Percentiles rank a stretch among this genome's conserved stretches.
These are phyloP conservation scores for Nannizziopsis barbatae DNA, from an alignment of 2,329 filamentous ascomycete genomes.

Conservation along the genomic window DNA sequence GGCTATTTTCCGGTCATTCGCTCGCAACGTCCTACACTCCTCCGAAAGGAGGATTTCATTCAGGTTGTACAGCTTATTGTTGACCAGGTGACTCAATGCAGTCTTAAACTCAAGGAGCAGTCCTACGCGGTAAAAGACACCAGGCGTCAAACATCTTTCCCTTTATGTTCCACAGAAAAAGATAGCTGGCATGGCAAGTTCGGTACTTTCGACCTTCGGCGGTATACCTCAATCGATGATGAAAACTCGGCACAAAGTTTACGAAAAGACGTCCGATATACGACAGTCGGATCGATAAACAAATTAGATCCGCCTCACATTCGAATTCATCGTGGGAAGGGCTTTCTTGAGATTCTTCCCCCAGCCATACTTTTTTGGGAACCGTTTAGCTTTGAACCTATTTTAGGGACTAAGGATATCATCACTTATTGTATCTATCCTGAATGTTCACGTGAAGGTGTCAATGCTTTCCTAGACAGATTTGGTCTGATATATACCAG, in stretches of 20 bases:
- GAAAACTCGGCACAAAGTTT: constrained; percentile 19
- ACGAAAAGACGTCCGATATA: constrained; percentile 18
- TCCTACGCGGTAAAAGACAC: constrained; percentile 9
- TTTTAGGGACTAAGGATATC: constrained; percentile 46
- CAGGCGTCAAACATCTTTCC: not conserved
- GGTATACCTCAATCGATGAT: constrained; percentile 24
- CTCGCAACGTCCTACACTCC: constrained; percentile 25
- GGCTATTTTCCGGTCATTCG: constrained; percentile 31
- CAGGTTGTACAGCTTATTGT: constrained; percentile 33
- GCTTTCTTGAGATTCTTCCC: constrained; percentile 45
- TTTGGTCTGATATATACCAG: constrained; percentile 45
- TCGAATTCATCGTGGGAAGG: constrained; percentile 43
- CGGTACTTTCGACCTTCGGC: constrained; percentile 27
- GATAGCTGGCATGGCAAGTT: constrained; percentile 5
- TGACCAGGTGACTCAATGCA: constrained; percentile 37
- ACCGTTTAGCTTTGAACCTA: constrained; percentile 47
- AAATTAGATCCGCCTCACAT: constrained; percentile 43
- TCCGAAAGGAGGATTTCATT: constrained; percentile 28
- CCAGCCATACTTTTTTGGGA: constrained; percentile 52
- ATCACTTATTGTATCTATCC: constrained; percentile 48
- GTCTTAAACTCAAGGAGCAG: constrained; percentile 29
- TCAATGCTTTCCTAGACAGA: constrained; percentile 43
- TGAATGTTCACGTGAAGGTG: constrained; percentile 35
- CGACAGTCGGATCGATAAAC: constrained; percentile 26
- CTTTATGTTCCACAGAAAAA: not conserved